Evolutionary conservation across 805 yeast species (phyloP), one percentile per base, ranked within the genome.

Genomic region (Sugiyamaella qingdaonensis): DNA sequence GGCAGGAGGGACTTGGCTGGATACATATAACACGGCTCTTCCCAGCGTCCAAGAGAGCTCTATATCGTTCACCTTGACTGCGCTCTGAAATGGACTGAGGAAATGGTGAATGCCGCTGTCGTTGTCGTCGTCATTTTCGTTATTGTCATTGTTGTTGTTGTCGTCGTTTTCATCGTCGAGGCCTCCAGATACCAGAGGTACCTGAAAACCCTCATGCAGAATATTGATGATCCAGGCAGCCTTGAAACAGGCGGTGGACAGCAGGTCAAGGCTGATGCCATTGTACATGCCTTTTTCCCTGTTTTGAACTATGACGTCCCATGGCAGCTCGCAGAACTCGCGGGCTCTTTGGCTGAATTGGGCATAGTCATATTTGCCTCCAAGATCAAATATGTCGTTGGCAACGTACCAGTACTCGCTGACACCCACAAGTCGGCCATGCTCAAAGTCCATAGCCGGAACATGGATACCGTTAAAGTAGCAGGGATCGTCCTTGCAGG

Each of bases 361-460:
- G 35, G 78, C 75, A 64, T 83, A 92, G 63, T 88, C 88, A 67
- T 91, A 91, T 52, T 83, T 88, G 11, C 97, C 98, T 2, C 95
- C 92, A 72, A 89, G 78, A 37, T 85, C 81, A 67, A 91, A 91
- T 2, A 92, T 80, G 64, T 92, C 98, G 63, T 90, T 87, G 2
- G 97, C 91, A 0, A 97, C 89, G 66, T 94, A 92, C 97, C 98
- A 94, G 71, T 89, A 94, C 69, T 94, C 99, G 7, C 96, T 88
- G 19, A 92, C 85, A 0, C 99, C 99, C 29, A 94, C 86, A 69
- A 94, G 91, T 62, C 82, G 86, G 62, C 89, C 95, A 47, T 76
- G 76, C 11, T 78, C 76, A 64, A 88, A 89, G 70, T 91, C 89
- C 56, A 94, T 81, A 31, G 77, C 79, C 3, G 99, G 99, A 0